A percentile compares a stretch with the other conserved stretches of the same genome.
Evolutionary conservation across 345 rosid genomes (phyloP).

Genomic region (Murraya koenigii): DNA sequence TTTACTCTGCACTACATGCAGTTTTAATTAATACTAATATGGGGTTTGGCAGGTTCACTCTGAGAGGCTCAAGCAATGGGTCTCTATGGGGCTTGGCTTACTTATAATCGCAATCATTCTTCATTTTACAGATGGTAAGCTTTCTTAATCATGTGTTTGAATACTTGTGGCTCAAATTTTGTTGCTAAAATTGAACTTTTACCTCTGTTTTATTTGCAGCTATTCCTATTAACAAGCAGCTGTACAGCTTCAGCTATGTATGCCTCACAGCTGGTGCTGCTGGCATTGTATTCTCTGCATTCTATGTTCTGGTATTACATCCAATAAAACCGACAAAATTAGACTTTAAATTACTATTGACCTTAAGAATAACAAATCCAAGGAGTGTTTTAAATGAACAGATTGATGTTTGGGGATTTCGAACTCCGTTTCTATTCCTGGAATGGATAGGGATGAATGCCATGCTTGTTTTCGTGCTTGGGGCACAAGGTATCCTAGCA

Average conservation of each 20-base stretch:
- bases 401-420: constrained; percentile 59
- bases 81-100: constrained; percentile 43
- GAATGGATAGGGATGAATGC: constrained; percentile 82
- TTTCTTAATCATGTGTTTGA: background rate
- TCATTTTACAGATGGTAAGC: constrained; percentile 59
- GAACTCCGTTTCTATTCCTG: constrained; percentile 52
- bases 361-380: background rate
- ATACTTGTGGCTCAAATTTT: background rate
- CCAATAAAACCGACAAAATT: background rate
- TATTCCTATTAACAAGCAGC: constrained; percentile 72
- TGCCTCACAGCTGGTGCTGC: constrained; percentile 68
- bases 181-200: background rate
- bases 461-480: constrained; percentile 63
- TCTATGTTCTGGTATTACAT: constrained; percentile 48
- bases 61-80: constrained; percentile 68
- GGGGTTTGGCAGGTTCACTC: constrained; percentile 38
- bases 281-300: constrained; percentile 55
- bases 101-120: constrained; percentile 42
- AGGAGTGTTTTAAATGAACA: constrained; percentile 13
- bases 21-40: background rate
- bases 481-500: constrained; percentile 58
- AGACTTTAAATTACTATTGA: background rate
- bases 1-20: background rate
- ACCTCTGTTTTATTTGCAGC: constrained; percentile 31
- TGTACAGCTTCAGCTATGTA: constrained; percentile 62